Conservation (phyloP, 805 yeast genomes). For the Lachancea quebecensis region DNA sequence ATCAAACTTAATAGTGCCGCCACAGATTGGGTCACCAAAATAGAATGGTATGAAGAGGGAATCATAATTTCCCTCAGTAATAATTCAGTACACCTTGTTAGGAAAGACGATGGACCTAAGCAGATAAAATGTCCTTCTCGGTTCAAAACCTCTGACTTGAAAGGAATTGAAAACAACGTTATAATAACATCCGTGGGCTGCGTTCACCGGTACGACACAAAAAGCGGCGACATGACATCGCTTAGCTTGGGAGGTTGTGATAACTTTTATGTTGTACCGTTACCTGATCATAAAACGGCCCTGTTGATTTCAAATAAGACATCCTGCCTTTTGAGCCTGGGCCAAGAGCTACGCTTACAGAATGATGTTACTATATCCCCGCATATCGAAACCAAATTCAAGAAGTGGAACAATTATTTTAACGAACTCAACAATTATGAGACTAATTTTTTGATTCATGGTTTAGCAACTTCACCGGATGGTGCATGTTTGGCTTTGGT, state of each 20-base stretch:
- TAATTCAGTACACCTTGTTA: constrained; percentile 20
- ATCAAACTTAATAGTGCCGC: constrained; percentile 2
- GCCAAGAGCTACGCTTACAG: constrained; percentile 5
- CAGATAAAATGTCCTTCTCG: constrained; percentile 12
- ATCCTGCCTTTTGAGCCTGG: constrained; percentile 13
- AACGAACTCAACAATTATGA: constrained; percentile 26
- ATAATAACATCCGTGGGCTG: constrained; percentile 14
- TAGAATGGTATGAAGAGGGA: constrained; percentile 11
- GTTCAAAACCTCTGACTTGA: constrained; percentile 19
- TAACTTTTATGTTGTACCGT: constrained; percentile 19
- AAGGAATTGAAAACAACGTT: constrained; percentile 10
- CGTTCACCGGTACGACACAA: constrained; percentile 11
- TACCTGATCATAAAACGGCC: constrained; percentile 8
- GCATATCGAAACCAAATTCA: constrained; percentile 23
- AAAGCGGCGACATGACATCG: background rate
- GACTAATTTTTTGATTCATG: constrained; percentile 23
- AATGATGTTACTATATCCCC: constrained; percentile 21
- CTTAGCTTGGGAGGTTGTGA: constrained; percentile 10
- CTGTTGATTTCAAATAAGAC: constrained; percentile 18
- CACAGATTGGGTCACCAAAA: constrained; percentile 21
- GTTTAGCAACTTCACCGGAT: constrained; percentile 25
- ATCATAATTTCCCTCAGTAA: constrained; percentile 17
- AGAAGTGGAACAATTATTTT: constrained; percentile 22
- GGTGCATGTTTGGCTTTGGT: constrained; percentile 25
- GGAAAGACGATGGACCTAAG: background rate